Evolutionary conservation across 768 basidiomycete species (phyloP).

Genomic region (Pluteus cervinus): DNA sequence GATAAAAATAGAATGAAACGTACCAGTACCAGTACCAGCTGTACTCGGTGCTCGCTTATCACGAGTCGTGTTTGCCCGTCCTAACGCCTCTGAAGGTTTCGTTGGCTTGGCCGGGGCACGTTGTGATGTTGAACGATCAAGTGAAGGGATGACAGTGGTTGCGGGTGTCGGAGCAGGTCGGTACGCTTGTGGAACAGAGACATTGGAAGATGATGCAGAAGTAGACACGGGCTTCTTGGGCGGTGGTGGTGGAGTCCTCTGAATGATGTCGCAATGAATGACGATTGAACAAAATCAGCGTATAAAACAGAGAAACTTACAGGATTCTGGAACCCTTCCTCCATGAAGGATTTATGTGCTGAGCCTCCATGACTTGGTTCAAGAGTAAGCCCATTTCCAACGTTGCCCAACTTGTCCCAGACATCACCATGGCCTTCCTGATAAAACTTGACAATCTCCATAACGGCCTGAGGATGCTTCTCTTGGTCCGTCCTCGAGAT

Average conservation of each 20-base stretch:
- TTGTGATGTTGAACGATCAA: constrained; percentile 87
- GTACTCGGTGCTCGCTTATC: constrained; percentile 55
- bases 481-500: constrained; percentile 94
- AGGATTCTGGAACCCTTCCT: constrained; percentile 42
- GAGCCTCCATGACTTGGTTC: background rate
- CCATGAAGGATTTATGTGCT: constrained; percentile 17
- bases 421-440: constrained; percentile 80
- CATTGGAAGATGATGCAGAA: constrained; percentile 20
- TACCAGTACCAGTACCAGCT: constrained; percentile 11
- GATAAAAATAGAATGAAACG: too few relatives aligned
- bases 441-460: constrained; percentile 99
- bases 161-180: constrained; percentile 77
- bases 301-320: constrained; percentile 34
- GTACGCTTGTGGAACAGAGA: constrained; percentile 48
- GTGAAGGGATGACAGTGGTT: constrained; percentile 51
- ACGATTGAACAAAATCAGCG: constrained; percentile 4
- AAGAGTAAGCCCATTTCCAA: constrained; percentile 29
- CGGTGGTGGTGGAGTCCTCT: constrained; percentile 47
- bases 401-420: constrained; percentile 81
- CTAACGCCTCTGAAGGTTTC: constrained; percentile 42
- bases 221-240: constrained; percentile 34
- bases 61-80: constrained; percentile 65
- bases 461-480: constrained; percentile 95
- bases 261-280: constrained; percentile 3
- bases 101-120: constrained; percentile 56